A percentile compares a stretch with the other conserved stretches of the same genome.
Evolutionary conservation across 208 protist species (phyloP).

Genomic region (Polymyxa betae): DNA sequence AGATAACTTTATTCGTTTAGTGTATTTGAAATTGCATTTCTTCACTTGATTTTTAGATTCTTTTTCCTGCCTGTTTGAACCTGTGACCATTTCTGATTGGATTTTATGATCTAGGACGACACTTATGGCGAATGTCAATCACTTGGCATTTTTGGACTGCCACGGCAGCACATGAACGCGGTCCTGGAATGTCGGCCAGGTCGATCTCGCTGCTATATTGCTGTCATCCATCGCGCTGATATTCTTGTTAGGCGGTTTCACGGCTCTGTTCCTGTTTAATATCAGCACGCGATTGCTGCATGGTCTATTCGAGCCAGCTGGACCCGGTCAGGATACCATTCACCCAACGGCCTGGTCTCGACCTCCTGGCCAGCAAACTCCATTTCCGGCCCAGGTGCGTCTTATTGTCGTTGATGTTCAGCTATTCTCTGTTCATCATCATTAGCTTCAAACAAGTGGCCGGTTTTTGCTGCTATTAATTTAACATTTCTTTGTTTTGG

Average conservation of each 20-base stretch:
- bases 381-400: slow-evolving; percentile 45
- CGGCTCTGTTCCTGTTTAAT: slow-evolving; percentile 49
- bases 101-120: background rate
- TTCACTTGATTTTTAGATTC: background rate
- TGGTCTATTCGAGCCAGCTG: slow-evolving; percentile 46
- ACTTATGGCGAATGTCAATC: slow-evolving; percentile 40
- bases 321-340: background rate
- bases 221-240: too few species aligned
- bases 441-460: too few species aligned
- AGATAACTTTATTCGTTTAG: background rate
- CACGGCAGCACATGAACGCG: background rate
- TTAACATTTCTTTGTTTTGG: too few species aligned
- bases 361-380: background rate
- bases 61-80: background rate
- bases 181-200: background rate
- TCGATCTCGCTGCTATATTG: too few species aligned
- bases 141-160: slow-evolving; percentile 35
- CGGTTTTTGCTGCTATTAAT: too few species aligned
- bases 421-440: too few species aligned
- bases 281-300: slow-evolving; percentile 38
- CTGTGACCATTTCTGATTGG: background rate
- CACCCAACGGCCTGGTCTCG: slow-evolving; percentile 42
- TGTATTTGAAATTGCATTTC: background rate
- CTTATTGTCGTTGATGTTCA: background rate
- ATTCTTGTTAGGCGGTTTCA: background rate